Base-by-base conservation (phyloP, 2,329 filamentous ascomycete genomes). In the Polytolypa hystricis region DNA sequence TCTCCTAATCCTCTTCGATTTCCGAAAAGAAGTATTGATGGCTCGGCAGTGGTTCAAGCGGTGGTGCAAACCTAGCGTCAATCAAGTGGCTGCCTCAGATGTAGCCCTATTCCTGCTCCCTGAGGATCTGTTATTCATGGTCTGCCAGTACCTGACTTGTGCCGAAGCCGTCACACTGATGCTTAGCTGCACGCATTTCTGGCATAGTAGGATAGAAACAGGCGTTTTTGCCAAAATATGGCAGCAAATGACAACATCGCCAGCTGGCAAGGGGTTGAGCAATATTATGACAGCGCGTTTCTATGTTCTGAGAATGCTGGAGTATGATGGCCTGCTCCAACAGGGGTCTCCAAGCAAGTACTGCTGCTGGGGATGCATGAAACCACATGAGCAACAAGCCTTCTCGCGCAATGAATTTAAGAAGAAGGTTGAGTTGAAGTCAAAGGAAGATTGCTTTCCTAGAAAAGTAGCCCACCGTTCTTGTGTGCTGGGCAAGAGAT, bases 301-400 rank as follows among this genome's bases (percentile, higher is more conserved):
- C 18, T 35, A 35, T 18, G 14, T 35, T n/a, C 33, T 35, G 15
- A 26, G 33, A 7, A 35, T 35, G 33, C 33, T 35, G 11, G 33
- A 35, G 25, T 35, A 28, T 18, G 33, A 35, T 35, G 33, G 33
- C 15, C 21, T 35, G 12, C 33, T 35, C 21, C 21, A 15, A 27
- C 27, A 17, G 25, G 33, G 33, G 3, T 28, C 21, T 18, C 33
- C 20, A 4, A 14, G 15, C 33, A 27, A 27, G 33, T 35, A 35
- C 25, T 35, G 33, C 33, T 35, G 33, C 25, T 35, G 33, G 33
- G 33, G 7, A 27, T 35, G 33, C n/a, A 27, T 35, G 33, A 26
- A 16, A n/a, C 9, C 33, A 27, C 33, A 35, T 17, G 21, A 35
- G 21, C 20, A 18, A 35, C 20, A 35, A 26, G 33, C 33, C 21